Conservation (phyloP, 2,329 filamentous ascomycete genomes). For the Cordyceps cateniannulata region DNA sequence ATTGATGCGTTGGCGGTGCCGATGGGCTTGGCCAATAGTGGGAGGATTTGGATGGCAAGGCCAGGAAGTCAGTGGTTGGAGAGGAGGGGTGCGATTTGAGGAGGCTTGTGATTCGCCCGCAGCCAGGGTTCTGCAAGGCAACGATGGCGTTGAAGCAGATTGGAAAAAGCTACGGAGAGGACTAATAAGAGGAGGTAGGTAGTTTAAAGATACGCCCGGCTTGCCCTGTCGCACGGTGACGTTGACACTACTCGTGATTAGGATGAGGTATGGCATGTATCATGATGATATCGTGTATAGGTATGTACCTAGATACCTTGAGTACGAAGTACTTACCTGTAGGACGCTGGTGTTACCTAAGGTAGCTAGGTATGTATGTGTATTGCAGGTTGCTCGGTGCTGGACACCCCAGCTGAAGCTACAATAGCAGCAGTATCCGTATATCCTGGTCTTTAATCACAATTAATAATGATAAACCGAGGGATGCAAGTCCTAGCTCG, state of each 20-base stretch:
- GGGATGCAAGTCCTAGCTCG: too few relatives aligned
- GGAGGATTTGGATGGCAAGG: slow-evolving; percentile 20
- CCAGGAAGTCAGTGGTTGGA: slow-evolving; percentile 12
- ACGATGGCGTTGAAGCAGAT: neutral
- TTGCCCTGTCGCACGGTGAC: neutral
- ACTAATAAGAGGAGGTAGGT: too few relatives aligned
- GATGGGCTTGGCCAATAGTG: slow-evolving; percentile 29
- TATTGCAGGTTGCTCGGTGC: too few relatives aligned
- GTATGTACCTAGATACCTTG: too few relatives aligned
- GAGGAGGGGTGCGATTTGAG: neutral
- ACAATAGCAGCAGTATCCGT: too few relatives aligned
- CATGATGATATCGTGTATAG: too few relatives aligned
- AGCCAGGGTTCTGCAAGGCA: neutral
- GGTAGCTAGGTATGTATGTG: too few relatives aligned
- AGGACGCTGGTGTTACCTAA: too few relatives aligned
- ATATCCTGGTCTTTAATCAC: neutral
- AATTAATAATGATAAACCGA: neutral
- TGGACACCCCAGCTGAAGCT: too few relatives aligned
- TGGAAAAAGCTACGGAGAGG: too few relatives aligned
- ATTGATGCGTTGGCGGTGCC: slow-evolving; percentile 35
- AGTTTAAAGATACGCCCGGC: neutral
- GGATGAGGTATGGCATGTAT: neutral
- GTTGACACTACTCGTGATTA: neutral
- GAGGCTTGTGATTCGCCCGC: neutral
- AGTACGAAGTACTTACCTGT: too few relatives aligned